Percentiles rank a stretch among this genome's conserved stretches.
Conservation (phyloP, 495 filamentous ascomycete genomes). For the Penicillium fimorum region DNA sequence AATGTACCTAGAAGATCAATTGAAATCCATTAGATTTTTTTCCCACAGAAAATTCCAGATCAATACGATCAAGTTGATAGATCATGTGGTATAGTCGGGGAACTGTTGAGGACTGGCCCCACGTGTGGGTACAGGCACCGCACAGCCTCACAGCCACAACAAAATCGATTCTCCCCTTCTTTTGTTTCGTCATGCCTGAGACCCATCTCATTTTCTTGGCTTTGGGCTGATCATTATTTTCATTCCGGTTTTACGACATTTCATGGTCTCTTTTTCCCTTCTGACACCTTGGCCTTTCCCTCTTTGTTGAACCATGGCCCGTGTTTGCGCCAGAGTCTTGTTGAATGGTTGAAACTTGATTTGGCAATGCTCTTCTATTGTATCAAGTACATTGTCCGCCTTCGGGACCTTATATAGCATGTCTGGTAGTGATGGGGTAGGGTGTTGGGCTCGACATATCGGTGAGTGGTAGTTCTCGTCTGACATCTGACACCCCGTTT, state of each 20-base stretch:
- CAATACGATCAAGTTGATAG: not conserved
- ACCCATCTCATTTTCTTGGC: conserved; percentile 51
- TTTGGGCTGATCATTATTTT: not conserved
- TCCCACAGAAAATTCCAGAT: not conserved
- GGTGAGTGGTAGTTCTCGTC: not conserved
- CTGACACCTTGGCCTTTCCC: too few species aligned
- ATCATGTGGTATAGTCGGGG: too few species aligned
- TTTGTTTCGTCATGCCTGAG: conserved; percentile 50
- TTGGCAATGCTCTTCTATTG: conserved; percentile 24
- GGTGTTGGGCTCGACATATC: conserved; percentile 14
- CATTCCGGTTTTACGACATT: not conserved
- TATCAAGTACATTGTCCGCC: conserved; percentile 3
- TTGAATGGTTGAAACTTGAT: conserved; percentile 6
- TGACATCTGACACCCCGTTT: not conserved
- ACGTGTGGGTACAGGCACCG: conserved; percentile 3
- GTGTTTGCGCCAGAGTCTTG: not conserved
- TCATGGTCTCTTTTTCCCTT: not conserved
- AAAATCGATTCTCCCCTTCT: conserved; percentile 1
- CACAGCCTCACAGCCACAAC: conserved; percentile 9
- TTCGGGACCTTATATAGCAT: conserved; percentile 23
- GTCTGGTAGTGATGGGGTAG: conserved; percentile 17
- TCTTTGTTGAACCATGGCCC: conserved; percentile 1
- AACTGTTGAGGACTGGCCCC: not conserved
- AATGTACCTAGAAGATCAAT: not conserved
- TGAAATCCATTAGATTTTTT: not conserved